Evolutionary conservation across 148 eudicot species (phyloP).

Genomic region (Rhododendron mucronatum): DNA sequence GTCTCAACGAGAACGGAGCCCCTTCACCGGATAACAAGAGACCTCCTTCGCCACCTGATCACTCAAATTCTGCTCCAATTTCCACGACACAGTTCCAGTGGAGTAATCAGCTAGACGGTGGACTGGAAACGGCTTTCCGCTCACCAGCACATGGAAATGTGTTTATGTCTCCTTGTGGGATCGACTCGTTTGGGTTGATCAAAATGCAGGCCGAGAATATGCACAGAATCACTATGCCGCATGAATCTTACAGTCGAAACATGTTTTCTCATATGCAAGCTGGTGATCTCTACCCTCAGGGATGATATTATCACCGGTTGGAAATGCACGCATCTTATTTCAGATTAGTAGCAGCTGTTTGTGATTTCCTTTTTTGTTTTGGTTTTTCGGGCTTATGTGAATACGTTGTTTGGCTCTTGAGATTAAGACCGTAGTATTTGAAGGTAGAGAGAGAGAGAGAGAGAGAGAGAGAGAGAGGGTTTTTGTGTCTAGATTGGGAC

Average conservation of each 20-base stretch:
- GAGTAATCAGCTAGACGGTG: conserved; percentile 48
- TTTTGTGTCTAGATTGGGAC: conserved; percentile 1
- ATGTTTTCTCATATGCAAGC: conserved; percentile 62
- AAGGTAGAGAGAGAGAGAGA: not conserved
- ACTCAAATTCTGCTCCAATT: conserved; percentile 19
- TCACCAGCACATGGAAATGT: conserved; percentile 32
- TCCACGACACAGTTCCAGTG: conserved; percentile 46
- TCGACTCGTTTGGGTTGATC: conserved; percentile 29
- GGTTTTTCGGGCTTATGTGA: conserved; percentile 28
- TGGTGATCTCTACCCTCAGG: conserved; percentile 50
- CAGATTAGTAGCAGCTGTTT: conserved; percentile 7
- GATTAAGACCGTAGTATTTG: not conserved
- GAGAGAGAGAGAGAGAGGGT: not conserved
- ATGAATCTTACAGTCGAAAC: conserved; percentile 34
- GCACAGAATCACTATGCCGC: conserved; percentile 26
- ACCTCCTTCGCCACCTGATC: conserved; percentile 37
- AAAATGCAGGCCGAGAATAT: conserved; percentile 45
- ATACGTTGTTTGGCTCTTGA: conserved; percentile 25
- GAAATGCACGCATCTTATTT: not conserved
- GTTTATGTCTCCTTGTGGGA: conserved; percentile 41
- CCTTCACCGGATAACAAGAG: conserved; percentile 51
- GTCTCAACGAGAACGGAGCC: conserved; percentile 52
- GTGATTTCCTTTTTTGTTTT: conserved; percentile 2
- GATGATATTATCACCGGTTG: conserved; percentile 29
- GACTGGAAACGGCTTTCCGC: conserved; percentile 30